Percentiles rank a stretch among this genome's conserved stretches.
Conservation (phyloP, 352 stramenopile genomes). For the Poterioochromonas sp. region DNA sequence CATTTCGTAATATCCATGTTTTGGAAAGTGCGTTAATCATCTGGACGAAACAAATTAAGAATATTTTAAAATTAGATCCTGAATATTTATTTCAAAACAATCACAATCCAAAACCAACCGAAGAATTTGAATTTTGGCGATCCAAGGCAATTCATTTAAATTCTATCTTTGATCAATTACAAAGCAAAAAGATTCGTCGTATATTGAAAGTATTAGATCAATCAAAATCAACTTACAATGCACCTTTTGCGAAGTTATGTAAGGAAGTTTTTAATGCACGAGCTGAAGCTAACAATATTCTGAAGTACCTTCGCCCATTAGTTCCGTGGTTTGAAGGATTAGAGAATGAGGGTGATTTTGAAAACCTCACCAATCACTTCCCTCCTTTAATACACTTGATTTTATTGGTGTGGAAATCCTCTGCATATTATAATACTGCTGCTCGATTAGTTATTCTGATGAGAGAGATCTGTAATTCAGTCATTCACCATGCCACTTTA, state of each 20-base stretch:
- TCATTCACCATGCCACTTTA: constrained; percentile 61
- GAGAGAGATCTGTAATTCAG: constrained; percentile 72
- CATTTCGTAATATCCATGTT: constrained; percentile 47
- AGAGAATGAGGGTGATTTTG: constrained; percentile 47
- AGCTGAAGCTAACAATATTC: constrained; percentile 68
- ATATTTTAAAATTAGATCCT: constrained; percentile 74
- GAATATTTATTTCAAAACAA: constrained; percentile 56
- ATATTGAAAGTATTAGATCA: constrained; percentile 73
- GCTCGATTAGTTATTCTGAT: constrained; percentile 70
- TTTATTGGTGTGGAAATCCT: constrained; percentile 77
- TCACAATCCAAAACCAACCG: constrained; percentile 63
- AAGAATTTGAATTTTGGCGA: constrained; percentile 75
- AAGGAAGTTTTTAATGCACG: constrained; percentile 76
- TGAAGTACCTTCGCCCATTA: constrained; percentile 67
- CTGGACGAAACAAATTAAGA: constrained; percentile 87
- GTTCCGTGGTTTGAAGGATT: constrained; percentile 44
- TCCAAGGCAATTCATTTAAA: constrained; percentile 71
- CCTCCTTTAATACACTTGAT: constrained; percentile 70
- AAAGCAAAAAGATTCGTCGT: constrained; percentile 67
- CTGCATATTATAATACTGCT: constrained; percentile 76
- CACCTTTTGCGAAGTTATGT: constrained; percentile 75
- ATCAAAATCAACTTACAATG: constrained; percentile 76
- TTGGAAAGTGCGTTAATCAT: constrained; percentile 78
- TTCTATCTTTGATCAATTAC: constrained; percentile 75
- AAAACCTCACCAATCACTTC: constrained; percentile 61